Evolutionary conservation across 2,329 filamentous ascomycete genomes (phyloP).

Genomic region (Monosporascus ibericus): DNA sequence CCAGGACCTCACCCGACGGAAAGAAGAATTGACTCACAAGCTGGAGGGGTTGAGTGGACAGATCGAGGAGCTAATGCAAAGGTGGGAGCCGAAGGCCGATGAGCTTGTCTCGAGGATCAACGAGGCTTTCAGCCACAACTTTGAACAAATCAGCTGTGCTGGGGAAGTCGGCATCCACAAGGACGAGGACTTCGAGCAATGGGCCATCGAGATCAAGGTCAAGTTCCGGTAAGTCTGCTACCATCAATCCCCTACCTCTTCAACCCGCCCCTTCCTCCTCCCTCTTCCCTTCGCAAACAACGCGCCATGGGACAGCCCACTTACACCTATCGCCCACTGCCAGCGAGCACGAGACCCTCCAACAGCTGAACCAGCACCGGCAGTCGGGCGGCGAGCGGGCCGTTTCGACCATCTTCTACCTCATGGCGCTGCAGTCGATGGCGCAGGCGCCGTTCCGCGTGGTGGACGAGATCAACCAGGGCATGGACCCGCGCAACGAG

Average conservation of each 20-base stretch:
- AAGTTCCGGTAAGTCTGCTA: constrained; percentile 69
- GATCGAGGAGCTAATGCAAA: constrained; percentile 60
- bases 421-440: constrained; percentile 93
- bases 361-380: constrained; percentile 81
- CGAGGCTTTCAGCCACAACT: constrained; percentile 86
- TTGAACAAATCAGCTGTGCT: constrained; percentile 88
- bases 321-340: constrained; percentile 5
- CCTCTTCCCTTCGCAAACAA: background rate
- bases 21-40: constrained; percentile 46
- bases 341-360: constrained; percentile 74
- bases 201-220: constrained; percentile 90
- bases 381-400: constrained; percentile 95
- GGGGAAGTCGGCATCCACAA: constrained; percentile 87
- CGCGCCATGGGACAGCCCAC: constrained; percentile 10
- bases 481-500: constrained; percentile 98
- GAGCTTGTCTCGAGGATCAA: constrained; percentile 74
- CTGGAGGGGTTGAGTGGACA: constrained; percentile 49
- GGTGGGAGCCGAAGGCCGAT: constrained; percentile 84
- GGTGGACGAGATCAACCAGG: constrained; percentile 98
- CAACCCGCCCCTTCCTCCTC: background rate
- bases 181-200: constrained; percentile 86
- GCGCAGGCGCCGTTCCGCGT: constrained; percentile 94
- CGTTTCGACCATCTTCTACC: constrained; percentile 96
- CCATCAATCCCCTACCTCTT: background rate
- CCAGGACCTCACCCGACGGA: constrained; percentile 50